Evolutionary conservation across 305 asterid genomes (phyloP).

Genomic region (Fraxinus nigra): DNA sequence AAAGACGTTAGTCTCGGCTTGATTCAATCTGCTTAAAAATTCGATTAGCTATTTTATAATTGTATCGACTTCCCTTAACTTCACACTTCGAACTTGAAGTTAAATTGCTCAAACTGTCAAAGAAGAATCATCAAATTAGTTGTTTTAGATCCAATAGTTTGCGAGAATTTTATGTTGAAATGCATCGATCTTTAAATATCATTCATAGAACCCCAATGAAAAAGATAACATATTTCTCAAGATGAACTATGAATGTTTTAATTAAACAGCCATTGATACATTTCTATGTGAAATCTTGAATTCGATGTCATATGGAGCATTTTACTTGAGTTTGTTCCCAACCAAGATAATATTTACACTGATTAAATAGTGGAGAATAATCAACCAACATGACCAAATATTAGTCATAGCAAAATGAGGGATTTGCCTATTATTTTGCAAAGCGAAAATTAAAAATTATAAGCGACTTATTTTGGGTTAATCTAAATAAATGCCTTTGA

Average conservation of each 20-base stretch:
- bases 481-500: neutral
- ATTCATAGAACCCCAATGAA: no score
- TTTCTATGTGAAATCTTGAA: neutral
- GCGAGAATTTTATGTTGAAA: no score
- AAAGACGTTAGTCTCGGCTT: no score
- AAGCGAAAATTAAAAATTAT: conserved; percentile 7
- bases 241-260: neutral
- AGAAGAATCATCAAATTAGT: no score
- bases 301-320: neutral
- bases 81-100: no score
- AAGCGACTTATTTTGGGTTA: neutral
- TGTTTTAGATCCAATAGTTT: no score
- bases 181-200: no score
- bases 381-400: conserved; percentile 10
- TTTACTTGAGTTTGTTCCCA: conserved; percentile 15
- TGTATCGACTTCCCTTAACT: no score
- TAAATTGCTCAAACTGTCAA: no score
- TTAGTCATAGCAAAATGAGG: conserved; percentile 23
- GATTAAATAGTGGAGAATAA: conserved; percentile 13
- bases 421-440: neutral
- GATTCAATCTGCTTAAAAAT: no score
- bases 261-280: neutral
- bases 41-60: no score
- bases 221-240: neutral
- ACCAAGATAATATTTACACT: conserved; percentile 12